phyloP scores from a whole-genome alignment of 306 rosid species.

The Lathyrus aphaca region DNA sequence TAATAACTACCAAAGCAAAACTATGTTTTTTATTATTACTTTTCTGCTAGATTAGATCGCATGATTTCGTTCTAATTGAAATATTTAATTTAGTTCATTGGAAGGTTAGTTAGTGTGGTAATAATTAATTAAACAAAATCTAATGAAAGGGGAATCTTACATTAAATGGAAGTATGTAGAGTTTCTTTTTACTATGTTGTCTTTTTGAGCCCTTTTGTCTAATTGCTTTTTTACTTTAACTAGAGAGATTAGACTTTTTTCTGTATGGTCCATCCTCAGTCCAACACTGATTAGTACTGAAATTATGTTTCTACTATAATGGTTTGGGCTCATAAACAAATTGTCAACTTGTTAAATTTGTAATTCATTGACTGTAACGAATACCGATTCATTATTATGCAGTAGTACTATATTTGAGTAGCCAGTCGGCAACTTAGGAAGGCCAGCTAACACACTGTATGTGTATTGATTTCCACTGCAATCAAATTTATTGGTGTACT shows the following conservation, averaged over 20 bases:
- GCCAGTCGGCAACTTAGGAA: background rate
- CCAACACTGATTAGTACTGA: background rate
- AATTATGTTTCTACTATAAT: conserved; percentile 5
- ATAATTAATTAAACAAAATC: conserved; percentile 17
- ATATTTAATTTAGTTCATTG: conserved; percentile 22
- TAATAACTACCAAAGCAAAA: too few relatives aligned
- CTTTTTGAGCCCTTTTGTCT: conserved; percentile 35
- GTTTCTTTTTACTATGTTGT: conserved; percentile 16
- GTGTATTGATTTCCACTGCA: conserved; percentile 2
- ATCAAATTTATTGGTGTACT: conserved; percentile 26
- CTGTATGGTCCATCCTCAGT: conserved; percentile 29
- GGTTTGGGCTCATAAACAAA: conserved; percentile 10
- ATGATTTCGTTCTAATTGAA: conserved; percentile 14
- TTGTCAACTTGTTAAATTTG: conserved; percentile 30
- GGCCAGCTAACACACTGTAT: conserved; percentile 30
- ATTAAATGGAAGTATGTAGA: background rate
- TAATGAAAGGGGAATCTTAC: conserved; percentile 4
- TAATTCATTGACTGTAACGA: conserved; percentile 8
- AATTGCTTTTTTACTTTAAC: conserved; percentile 1
- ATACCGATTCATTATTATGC: conserved; percentile 17
- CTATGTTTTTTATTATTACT: too few relatives aligned
- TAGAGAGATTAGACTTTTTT: conserved; percentile 20
- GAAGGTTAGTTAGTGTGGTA: background rate
- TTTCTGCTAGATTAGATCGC: conserved; percentile 34
- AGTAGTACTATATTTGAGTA: conserved; percentile 2